Conservation (phyloP, 306 rosid species). For the Lathyrus oleraceus region DNA sequence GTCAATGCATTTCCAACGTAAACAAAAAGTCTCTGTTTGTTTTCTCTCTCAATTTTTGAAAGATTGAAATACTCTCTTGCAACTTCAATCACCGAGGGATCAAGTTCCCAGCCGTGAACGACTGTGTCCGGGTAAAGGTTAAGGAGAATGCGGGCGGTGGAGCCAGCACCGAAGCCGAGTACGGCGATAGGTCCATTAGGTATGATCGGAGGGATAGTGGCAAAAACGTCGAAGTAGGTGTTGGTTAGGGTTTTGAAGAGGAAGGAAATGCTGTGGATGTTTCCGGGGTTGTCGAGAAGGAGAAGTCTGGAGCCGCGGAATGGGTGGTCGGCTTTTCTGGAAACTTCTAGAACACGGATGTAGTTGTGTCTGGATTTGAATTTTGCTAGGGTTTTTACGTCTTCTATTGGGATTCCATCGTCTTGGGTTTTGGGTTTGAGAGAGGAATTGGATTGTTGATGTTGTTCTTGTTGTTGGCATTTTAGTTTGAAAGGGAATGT, state of each 20-base stretch:
- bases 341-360: conserved; percentile 82
- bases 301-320: conserved; percentile 87
- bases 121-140: conserved; percentile 52
- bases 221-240: conserved; percentile 89
- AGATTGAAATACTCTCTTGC: conserved; percentile 75
- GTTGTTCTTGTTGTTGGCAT: conserved; percentile 44
- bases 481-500: conserved; percentile 22
- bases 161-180: conserved; percentile 89
- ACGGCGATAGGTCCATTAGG: conserved; percentile 78
- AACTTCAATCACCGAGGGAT: conserved; percentile 74
- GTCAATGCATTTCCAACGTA: conserved; percentile 65
- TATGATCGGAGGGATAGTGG: conserved; percentile 70
- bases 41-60: conserved; percentile 52
- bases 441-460: not conserved
- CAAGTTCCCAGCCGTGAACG: conserved; percentile 90
- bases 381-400: conserved; percentile 60
- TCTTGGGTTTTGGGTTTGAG: conserved; percentile 49
- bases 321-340: conserved; percentile 76
- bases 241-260: conserved; percentile 59
- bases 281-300: conserved; percentile 85
- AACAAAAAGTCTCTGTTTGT: conserved; percentile 51
- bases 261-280: conserved; percentile 90
- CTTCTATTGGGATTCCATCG: conserved; percentile 64
- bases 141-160: conserved; percentile 67
- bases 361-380: conserved; percentile 79